Conservation (phyloP, 208 protist genomes). For the Polymyxa betae region DNA sequence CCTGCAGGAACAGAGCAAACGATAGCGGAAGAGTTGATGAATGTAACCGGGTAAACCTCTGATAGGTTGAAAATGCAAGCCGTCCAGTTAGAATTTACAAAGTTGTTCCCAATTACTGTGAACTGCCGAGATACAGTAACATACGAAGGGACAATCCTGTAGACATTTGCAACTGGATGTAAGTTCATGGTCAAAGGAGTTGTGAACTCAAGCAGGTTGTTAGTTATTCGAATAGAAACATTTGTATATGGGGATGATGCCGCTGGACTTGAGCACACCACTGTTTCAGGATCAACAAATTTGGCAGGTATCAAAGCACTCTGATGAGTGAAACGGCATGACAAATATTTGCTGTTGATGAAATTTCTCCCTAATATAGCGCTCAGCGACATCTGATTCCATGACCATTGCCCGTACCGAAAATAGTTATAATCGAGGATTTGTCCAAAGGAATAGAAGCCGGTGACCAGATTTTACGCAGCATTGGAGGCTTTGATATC, state of each 20-base stretch:
- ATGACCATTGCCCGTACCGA: neutral
- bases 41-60: neutral
- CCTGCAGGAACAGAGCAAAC: neutral
- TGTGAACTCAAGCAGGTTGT: neutral
- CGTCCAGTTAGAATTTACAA: neutral
- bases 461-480: neutral
- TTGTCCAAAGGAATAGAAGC: neutral
- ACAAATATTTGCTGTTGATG: neutral
- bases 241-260: neutral
- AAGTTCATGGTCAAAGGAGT: neutral
- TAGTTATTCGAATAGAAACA: neutral
- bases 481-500: neutral
- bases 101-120: conserved; percentile 2
- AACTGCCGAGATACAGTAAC: neutral
- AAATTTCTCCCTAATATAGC: neutral
- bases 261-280: neutral
- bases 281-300: conserved; percentile 4
- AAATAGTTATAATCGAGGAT: neutral
- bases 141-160: neutral
- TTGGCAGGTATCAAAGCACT: neutral
- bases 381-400: neutral
- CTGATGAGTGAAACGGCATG: neutral
- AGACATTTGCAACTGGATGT: neutral
- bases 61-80: neutral
- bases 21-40: conserved; percentile 7